A percentile compares a stretch with the other conserved stretches of the same genome.
These are phyloP conservation scores for Amphibolis antarctica DNA, from an alignment of 106 monocot species.

Conservation along the genomic window DNA sequence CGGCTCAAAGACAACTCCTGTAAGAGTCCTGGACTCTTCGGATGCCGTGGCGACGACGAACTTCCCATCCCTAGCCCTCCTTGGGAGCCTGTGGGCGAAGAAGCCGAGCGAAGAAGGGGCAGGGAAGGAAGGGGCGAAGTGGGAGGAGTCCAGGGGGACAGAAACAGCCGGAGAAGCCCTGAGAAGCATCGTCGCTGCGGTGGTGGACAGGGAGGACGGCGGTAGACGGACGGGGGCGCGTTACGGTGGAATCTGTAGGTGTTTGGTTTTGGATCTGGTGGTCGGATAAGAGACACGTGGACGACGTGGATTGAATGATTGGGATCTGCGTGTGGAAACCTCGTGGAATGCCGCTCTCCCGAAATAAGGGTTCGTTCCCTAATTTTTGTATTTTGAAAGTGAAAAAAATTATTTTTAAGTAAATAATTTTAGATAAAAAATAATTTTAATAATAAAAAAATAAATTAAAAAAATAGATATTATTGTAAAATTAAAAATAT, in stretches of 20 bases:
- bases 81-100: not conserved
- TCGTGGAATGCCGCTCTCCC: constrained; percentile 12
- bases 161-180: constrained; percentile 14
- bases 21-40: constrained; percentile 1
- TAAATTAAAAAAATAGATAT: too few species aligned
- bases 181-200: constrained; percentile 12
- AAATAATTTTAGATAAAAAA: too few species aligned
- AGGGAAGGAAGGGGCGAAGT: not conserved
- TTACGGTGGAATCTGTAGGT: not conserved
- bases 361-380: too few species aligned
- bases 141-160: not conserved
- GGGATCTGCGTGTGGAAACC: constrained; percentile 34
- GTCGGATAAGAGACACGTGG: constrained; percentile 8
- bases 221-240: not conserved
- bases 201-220: not conserved
- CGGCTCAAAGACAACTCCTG: constrained; percentile 40
- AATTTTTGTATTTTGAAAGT: too few species aligned
- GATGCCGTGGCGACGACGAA: constrained; percentile 6
- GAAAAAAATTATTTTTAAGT: too few species aligned
- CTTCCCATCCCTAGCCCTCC: not conserved
- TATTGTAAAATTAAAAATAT: too few species aligned
- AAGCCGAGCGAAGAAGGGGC: not conserved
- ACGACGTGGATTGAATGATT: constrained; percentile 6
- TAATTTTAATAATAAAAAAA: too few species aligned
- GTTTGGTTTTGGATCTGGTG: not conserved